Evolutionary conservation across 2,329 filamentous ascomycete genomes (phyloP).

Genomic region (Fusarium secorum): DNA sequence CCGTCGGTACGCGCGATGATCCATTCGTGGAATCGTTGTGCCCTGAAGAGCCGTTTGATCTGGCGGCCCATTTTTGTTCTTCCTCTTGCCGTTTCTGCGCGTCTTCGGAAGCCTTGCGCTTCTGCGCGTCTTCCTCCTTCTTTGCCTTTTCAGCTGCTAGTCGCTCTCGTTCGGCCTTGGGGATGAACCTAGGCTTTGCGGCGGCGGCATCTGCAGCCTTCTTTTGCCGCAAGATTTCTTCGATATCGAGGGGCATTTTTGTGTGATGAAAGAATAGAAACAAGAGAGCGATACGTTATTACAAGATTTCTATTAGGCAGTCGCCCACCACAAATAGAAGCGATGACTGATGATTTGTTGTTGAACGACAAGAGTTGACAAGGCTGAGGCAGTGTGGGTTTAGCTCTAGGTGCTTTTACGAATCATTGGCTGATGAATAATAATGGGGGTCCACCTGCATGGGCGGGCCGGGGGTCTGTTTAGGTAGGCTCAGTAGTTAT

Average conservation of each 20-base stretch:
- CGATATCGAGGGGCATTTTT: slow-evolving; percentile 71
- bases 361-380: slow-evolving; percentile 11
- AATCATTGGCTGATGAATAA: slow-evolving; percentile 16
- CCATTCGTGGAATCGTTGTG: slow-evolving; percentile 39
- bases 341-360: slow-evolving; percentile 4
- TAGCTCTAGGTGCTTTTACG: neutral
- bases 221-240: slow-evolving; percentile 85
- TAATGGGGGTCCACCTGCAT: neutral
- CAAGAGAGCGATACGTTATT: neutral
- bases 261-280: neutral
- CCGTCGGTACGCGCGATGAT: slow-evolving; percentile 65
- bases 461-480: neutral
- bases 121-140: slow-evolving; percentile 71
- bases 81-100: slow-evolving; percentile 78
- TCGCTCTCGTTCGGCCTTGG: slow-evolving; percentile 82
- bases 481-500: neutral
- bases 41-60: slow-evolving; percentile 41
- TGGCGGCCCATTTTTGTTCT: slow-evolving; percentile 49
- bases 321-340: neutral
- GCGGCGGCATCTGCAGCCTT: slow-evolving; percentile 84
- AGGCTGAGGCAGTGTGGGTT: slow-evolving; percentile 34
- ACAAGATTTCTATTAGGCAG: neutral
- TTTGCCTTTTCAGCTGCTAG: slow-evolving; percentile 79
- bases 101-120: slow-evolving; percentile 59
- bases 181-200: slow-evolving; percentile 87